A percentile compares a stretch with the other conserved stretches of the same genome.
phyloP scores from a whole-genome alignment of 441 rosid genomes.

The Mallotus repandus region DNA sequence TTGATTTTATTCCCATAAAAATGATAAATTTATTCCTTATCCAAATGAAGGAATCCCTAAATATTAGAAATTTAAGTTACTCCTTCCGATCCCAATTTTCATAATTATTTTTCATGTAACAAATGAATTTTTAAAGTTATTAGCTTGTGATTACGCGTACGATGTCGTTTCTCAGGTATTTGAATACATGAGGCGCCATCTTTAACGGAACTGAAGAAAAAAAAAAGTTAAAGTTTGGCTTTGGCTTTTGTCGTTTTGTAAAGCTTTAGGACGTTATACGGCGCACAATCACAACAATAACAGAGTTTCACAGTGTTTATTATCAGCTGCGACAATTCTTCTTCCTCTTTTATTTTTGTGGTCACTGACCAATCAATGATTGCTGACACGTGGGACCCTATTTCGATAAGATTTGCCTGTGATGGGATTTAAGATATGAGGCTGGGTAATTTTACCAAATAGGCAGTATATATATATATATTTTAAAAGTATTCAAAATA shows the following conservation, averaged over 20 bases:
- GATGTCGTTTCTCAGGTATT: constrained; percentile 17
- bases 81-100: too few relatives aligned
- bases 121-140: too few relatives aligned
- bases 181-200: constrained; percentile 23
- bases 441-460: neutral
- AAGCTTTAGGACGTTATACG: neutral
- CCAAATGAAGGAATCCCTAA: too few relatives aligned
- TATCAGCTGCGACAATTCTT: neutral
- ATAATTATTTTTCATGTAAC: too few relatives aligned
- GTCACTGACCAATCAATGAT: neutral
- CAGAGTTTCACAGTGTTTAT: neutral
- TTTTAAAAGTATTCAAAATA: too few relatives aligned
- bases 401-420: neutral
- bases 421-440: neutral
- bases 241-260: constrained; percentile 10
- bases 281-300: constrained; percentile 9
- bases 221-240: constrained; percentile 5
- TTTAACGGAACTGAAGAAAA: neutral
- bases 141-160: neutral
- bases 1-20: too few relatives aligned
- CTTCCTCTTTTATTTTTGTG: neutral
- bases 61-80: too few relatives aligned
- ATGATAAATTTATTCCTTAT: too few relatives aligned
- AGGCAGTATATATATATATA: too few relatives aligned
- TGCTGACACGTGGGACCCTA: neutral